Evolutionary conservation across 768 basidiomycete species (phyloP).

Genomic region (Leccinellum rugosiceps): DNA sequence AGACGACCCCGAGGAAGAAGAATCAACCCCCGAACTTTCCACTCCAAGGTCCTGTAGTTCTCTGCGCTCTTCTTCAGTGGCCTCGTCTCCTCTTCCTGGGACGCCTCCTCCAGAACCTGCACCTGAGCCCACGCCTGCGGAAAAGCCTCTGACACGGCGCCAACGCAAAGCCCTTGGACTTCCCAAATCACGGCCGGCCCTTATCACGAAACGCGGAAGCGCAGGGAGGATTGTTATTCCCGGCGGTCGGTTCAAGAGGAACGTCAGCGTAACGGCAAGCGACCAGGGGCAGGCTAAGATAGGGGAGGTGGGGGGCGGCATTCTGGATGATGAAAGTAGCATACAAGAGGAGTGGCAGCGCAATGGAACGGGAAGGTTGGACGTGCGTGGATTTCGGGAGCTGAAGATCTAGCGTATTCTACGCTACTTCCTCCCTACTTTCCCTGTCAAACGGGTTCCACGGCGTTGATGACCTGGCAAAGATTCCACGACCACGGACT

Average conservation of each 20-base stretch:
- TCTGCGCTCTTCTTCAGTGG: conserved; percentile 30
- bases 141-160: conserved; percentile 55
- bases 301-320: conserved; percentile 21
- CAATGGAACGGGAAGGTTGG: conserved; percentile 70
- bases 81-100: conserved; percentile 37
- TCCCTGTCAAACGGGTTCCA: background rate
- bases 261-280: conserved; percentile 8
- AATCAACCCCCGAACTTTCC: conserved; percentile 43
- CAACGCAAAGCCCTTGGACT: conserved; percentile 69
- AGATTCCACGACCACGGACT: conserved; percentile 10
- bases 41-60: conserved; percentile 33
- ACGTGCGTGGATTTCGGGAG: conserved; percentile 76
- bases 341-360: conserved; percentile 51
- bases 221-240: conserved; percentile 64
- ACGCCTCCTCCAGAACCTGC: conserved; percentile 31
- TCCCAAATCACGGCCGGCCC: conserved; percentile 48
- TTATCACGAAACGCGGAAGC: conserved; percentile 28
- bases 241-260: conserved; percentile 49
- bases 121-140: conserved; percentile 1
- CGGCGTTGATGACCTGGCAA: conserved; percentile 9
- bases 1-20: conserved; percentile 31
- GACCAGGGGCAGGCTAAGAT: conserved; percentile 17
- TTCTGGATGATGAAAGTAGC: conserved; percentile 33
- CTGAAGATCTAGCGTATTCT: conserved; percentile 53
- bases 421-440: background rate